Evolutionary conservation across 1,284 basidiomycete genomes (phyloP).

Genomic region (Golubevia sp.): DNA sequence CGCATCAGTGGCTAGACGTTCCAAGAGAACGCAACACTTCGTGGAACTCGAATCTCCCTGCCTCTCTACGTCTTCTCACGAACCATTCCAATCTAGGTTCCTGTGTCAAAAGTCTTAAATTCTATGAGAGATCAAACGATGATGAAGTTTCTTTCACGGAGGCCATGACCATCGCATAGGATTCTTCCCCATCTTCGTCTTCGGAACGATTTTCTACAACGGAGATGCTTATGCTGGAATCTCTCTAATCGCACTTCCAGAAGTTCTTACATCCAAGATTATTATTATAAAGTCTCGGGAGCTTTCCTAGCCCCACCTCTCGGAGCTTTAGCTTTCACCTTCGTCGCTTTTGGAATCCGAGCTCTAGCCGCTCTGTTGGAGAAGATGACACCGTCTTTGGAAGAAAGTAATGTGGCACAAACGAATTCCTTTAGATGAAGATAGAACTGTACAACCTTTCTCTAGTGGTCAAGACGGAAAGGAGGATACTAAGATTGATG

Average conservation of each 20-base stretch:
- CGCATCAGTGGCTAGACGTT: too few species aligned
- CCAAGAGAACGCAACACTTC: too few species aligned
- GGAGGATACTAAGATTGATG: too few species aligned
- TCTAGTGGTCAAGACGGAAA: too few species aligned
- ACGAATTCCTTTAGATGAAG: conserved; percentile 14
- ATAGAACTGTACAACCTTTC: too few species aligned
- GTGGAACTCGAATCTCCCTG: too few species aligned
- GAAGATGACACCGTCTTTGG: conserved; percentile 30
- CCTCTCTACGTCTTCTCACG: too few species aligned
- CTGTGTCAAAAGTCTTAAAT: too few species aligned
- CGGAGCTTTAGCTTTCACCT: conserved; percentile 47
- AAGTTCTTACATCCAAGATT: conserved; percentile 53
- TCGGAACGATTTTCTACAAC: conserved; percentile 52
- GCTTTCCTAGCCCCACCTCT: conserved; percentile 57
- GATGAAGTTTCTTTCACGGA: too few species aligned
- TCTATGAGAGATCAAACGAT: too few species aligned
- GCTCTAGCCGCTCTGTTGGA: conserved; percentile 22
- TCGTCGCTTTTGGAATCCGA: conserved; percentile 34
- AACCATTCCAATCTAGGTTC: too few species aligned
- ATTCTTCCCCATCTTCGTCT: conserved; percentile 60
- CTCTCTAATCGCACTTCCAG: conserved; percentile 43
- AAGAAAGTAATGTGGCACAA: conserved; percentile 25
- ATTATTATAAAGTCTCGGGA: conserved; percentile 54
- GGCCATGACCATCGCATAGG: too few species aligned
- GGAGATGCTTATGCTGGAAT: conserved; percentile 36